phyloP scores from a whole-genome alignment of 352 stramenopile species.

The Pythium scleroteichum region DNA sequence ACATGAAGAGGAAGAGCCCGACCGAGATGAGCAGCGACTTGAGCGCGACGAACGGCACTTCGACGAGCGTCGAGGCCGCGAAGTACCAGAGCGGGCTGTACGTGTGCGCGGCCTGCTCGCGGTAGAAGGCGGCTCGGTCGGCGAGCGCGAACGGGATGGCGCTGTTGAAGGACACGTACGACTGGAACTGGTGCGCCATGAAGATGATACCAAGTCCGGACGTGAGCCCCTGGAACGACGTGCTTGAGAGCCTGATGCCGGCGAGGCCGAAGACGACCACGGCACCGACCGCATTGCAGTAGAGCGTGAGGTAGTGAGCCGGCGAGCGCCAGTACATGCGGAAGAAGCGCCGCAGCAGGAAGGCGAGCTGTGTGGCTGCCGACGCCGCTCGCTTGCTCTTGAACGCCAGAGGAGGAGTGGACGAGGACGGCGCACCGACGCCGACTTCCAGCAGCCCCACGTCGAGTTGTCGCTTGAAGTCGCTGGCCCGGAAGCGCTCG shows the following conservation, averaged over 20 bases:
- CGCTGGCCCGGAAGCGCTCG: conserved; percentile 11
- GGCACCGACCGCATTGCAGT: conserved; percentile 48
- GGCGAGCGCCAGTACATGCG: conserved; percentile 38
- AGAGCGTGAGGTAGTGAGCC: conserved; percentile 63
- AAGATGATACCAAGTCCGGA: conserved; percentile 67
- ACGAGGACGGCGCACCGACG: not conserved
- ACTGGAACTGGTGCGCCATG: conserved; percentile 63
- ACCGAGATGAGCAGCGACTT: conserved; percentile 21
- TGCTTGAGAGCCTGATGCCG: conserved; percentile 33
- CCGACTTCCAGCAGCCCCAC: conserved; percentile 1
- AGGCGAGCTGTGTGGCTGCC: conserved; percentile 2
- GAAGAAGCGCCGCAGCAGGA: conserved; percentile 19
- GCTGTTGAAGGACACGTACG: conserved; percentile 60
- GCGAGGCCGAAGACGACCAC: conserved; percentile 62
- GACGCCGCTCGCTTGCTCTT: conserved; percentile 14
- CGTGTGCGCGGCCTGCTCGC: conserved; percentile 89
- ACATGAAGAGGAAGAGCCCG: conserved; percentile 35
- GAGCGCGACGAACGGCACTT: conserved; percentile 43
- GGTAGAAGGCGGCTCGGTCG: conserved; percentile 90
- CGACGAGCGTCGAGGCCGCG: conserved; percentile 47
- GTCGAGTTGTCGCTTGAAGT: conserved; percentile 7
- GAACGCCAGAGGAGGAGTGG: conserved; percentile 12
- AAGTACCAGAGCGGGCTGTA: conserved; percentile 87
- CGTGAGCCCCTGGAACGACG: conserved; percentile 32
- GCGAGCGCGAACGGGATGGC: conserved; percentile 61